Evolutionary conservation across 352 stramenopile species (phyloP), one percentile per base, ranked within the genome.

Genomic region (Vaucheria bursata): DNA sequence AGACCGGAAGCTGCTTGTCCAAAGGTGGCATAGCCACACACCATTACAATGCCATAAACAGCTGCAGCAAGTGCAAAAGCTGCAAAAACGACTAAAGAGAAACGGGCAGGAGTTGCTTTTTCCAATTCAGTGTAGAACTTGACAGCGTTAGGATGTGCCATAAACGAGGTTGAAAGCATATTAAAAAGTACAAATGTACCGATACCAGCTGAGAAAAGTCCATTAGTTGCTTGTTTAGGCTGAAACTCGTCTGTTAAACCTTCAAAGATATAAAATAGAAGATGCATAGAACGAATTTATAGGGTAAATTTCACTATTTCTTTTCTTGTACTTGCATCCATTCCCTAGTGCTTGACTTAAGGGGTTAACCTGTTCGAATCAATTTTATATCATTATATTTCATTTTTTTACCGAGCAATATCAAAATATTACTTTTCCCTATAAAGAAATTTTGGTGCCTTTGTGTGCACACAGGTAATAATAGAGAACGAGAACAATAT

Each of bases 71-170:
- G 53, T 18, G 36, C 79, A 66, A 86, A 45, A 37, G 79, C 81
- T 33, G 35, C 25, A 18, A 38, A 77, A n/a, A 39, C 18, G 1
- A 78, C 59, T 36, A 33, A 34, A 34, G 38, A 7, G 39, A 77
- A 65, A 5, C 53, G 4, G 4, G 5, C 8, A 34, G 59, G 59
- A 18, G 59, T 78, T n/a, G 79, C 52, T 29, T 73, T 40, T 73
- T 86, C 69, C n/a, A 86, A 72, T 64, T 86, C 83, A 31, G 64
- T 71, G 77, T 86, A 86, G 78, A 85, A 86, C 37, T 86, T 84
- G 37, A 86, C 59, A 31, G 76, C 77, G 69, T 86, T 86, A 66
- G 83, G 82, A 70, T 86, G 83, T 50, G 80, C 80, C 37, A 83
- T 75, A 45, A 76, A 85, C 18, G 76, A 65, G 1, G 76, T 81